phyloP scores from a whole-genome alignment of 495 filamentous ascomycete genomes.

The Penicillium desertorum region DNA sequence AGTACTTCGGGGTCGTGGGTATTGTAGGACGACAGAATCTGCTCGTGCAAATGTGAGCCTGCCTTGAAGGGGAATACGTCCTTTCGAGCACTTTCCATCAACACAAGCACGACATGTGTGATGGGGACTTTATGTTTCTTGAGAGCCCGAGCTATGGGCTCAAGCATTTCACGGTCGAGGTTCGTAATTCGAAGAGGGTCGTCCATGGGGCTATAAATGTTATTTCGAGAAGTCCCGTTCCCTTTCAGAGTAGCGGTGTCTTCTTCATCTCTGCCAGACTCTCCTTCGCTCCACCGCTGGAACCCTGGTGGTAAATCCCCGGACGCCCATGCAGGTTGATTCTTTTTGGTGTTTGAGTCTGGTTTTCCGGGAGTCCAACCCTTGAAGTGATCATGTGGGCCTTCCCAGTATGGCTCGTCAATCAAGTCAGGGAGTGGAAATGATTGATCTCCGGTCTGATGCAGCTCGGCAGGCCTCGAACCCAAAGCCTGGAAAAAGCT shows the following conservation, averaged over 20 bases:
- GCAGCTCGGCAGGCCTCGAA: not conserved
- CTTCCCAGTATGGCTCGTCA: slow-evolving; percentile 24
- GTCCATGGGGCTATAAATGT: slow-evolving; percentile 31
- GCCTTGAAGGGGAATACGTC: slow-evolving; percentile 44
- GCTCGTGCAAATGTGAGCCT: slow-evolving; percentile 31
- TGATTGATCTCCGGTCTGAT: slow-evolving; percentile 1
- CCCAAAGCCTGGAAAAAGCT: slow-evolving; percentile 20
- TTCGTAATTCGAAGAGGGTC: slow-evolving; percentile 45
- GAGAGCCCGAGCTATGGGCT: slow-evolving; percentile 27
- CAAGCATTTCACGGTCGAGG: slow-evolving; percentile 34
- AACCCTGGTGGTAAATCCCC: slow-evolving; percentile 23
- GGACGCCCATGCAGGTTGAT: slow-evolving; percentile 21
- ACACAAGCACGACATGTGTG: slow-evolving; percentile 39
- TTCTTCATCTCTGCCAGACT: not conserved
- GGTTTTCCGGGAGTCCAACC: slow-evolving; percentile 22
- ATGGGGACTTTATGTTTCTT: slow-evolving; percentile 28
- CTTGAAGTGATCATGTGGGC: slow-evolving; percentile 21
- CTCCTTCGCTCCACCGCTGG: slow-evolving; percentile 14
- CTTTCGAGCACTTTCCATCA: slow-evolving; percentile 45
- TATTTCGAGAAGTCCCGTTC: slow-evolving; percentile 3
- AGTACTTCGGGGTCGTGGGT: slow-evolving; percentile 7
- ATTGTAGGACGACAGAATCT: slow-evolving; percentile 31
- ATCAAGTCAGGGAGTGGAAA: slow-evolving; percentile 24
- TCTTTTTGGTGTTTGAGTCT: not conserved
- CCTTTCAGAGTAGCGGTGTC: not conserved